Evolutionary conservation across 2,329 filamentous ascomycete species (phyloP), one percentile per base, ranked within the genome.

Genomic region (Curvularia verruculosa): DNA sequence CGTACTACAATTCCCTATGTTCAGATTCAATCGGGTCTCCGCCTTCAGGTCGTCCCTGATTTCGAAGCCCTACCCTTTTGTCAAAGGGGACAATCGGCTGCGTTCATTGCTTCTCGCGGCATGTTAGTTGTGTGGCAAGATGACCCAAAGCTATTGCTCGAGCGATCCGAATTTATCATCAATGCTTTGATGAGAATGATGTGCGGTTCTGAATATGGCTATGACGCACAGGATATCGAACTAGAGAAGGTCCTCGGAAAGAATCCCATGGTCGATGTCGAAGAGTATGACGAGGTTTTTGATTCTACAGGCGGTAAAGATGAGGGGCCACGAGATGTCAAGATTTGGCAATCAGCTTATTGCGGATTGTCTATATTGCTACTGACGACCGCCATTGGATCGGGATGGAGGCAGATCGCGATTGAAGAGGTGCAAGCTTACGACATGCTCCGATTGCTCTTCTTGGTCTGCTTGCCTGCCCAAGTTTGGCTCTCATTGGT

Each of bases 51-150:
- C 4, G 76, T 89, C 21, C 82, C 82, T 2, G 82, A 81, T 47
- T 82, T 89, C 54, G 76, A 78, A 2, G 81, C 84, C 47, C 77
- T 90, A 4, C 83, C 84, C 0, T 74, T 79, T 23, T 88, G 85
- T 5, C 83, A 90, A 57, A 93, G 91, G 73, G 86, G 91, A 72
- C 90, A 94, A 71, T 92, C 89, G 63, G 90, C 90, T 12, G 90
- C 91, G 7, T 93, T 94, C 71, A 83, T 94, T 40, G 87, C 89
- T 2, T 85, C 84, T 0, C 87, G 90, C 60, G 85, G 85, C 4
- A 79, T 93, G 5, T 79, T 95, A 1, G 80, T 94, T 1, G 89
- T 94, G 1, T 95, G 91, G 91, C 90, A 94, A 64, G 90, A 94
- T 64, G 89, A 93, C 54, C 85, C 90, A 0, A 80, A 88, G 54